phyloP scores from a whole-genome alignment of 805 yeast genomes.

The Kluyveromyces nonfermentans region DNA sequence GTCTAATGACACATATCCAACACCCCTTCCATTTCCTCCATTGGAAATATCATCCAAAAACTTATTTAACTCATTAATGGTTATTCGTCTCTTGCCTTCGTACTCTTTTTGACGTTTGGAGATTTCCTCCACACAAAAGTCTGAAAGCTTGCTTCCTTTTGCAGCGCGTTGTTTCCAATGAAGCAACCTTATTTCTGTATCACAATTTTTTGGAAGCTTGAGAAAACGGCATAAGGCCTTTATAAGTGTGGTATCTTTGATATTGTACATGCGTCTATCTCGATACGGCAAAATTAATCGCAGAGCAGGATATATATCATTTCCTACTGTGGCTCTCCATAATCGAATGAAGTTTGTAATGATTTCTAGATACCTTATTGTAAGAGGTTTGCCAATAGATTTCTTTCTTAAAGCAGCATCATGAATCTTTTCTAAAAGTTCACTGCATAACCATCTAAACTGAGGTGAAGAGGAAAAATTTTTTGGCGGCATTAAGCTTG shows the following conservation, averaged over 20 bases:
- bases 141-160: conserved; percentile 40
- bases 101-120: conserved; percentile 38
- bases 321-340: conserved; percentile 50
- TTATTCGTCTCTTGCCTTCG: conserved; percentile 26
- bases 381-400: conserved; percentile 12
- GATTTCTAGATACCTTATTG: conserved; percentile 18
- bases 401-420: conserved; percentile 11
- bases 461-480: conserved; percentile 31
- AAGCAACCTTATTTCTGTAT: conserved; percentile 43
- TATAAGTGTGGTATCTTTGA: conserved; percentile 57
- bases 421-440: conserved; percentile 24
- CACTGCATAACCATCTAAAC: conserved; percentile 31
- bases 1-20: conserved; percentile 14
- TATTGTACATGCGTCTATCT: conserved; percentile 51
- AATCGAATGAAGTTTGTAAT: conserved; percentile 35
- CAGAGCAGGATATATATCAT: conserved; percentile 59
- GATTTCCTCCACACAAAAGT: conserved; percentile 40
- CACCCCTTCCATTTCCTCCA: conserved; percentile 13
- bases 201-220: conserved; percentile 50
- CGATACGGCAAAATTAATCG: conserved; percentile 52
- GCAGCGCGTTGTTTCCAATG: conserved; percentile 39
- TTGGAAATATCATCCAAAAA: conserved; percentile 37
- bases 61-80: conserved; percentile 42
- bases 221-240: conserved; percentile 41
- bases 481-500: background rate